Base-by-base conservation (phyloP, 225 moss, liverwort and hornwort genomes). In the Lunularia cruciata region DNA sequence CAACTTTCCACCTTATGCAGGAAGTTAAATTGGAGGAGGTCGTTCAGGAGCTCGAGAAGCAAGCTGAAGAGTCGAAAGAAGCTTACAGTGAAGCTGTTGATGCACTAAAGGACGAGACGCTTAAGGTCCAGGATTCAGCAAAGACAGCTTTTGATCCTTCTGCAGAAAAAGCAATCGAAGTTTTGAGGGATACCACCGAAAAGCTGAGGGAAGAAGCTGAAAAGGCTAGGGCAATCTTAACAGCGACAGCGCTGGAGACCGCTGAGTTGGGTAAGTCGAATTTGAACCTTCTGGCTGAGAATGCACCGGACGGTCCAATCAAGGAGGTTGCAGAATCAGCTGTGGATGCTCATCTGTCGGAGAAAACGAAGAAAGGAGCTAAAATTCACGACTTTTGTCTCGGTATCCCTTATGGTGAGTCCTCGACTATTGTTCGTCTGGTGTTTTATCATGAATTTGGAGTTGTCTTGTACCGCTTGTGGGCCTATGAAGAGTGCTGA, bases 321-420 rank as follows among this genome's bases (percentile, higher is more conserved):
- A 90, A 92, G 79, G 92, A 86, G 55, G 83, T 96, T 59, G 95
- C 90, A 16, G 88, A 92, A 69, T 65, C 90, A 60, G 95, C 95
- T 40, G 81, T 90, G 33, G 47, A 83, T 73, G 95, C 92, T 2
- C 95, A 96, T 59, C 88, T 92, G 55, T 84, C 89, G 18, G 89
- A 90, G 12, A 75, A 76, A 26, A 61, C 71, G 35, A 89, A 80
- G 71, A 52, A 74, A 9, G 90, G 92, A 22, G 72, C 95, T 25
- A 96, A 85, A 82, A 96, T 96, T 77, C 95, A 96, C 49, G 95
- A 96, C 64, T 96, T 96, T 58, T 96, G 95, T 81, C 75, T 96
- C 32, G 95, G 95, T 66, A 90, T 96, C 67, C 95, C 95, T 12
- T 96, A 81, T 23, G 81, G 81, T 81, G 51, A 58, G 79, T 18